Base-by-base conservation (phyloP, 768 basidiomycete species). In the Terana coerulea region DNA sequence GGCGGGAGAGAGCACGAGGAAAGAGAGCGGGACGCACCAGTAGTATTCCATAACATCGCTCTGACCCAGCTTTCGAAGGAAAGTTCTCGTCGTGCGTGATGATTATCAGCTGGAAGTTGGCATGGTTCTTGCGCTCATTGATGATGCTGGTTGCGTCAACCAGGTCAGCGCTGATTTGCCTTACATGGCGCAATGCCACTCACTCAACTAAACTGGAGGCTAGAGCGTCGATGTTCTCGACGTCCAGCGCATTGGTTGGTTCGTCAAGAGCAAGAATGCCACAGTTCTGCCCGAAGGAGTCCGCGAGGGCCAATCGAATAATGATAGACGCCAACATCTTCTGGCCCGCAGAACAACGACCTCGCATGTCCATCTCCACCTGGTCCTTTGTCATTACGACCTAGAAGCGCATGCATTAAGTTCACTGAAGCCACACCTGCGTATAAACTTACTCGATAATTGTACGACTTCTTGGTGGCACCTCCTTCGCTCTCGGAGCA, bases 361-460 rank as follows among this genome's bases (percentile, higher is more conserved):
- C 97, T 51, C 97, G 85, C 97, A 99, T 99, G 69, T 98, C 97
- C 90, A 99, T 94, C 69, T 98, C 95, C 6, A 98, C 95, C 62
- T 94, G 89, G 66, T 98, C 95, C 72, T 99, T 99, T 47, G 88
- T 91, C 95, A 99, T 98, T 58, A 98, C 95, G 52, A 98, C 93
- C 93, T 95, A 66, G 49, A 30, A n/a, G 3, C 30, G 22, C 28
- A 9, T 3, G 19, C 14, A 42, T 2, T 40, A 24, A 28, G 19
- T 19, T 25, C 41, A 11, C 31, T n/a, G 10, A 42, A 33, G 11
- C 7, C 40, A 11, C 17, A 46, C 11, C 45, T 49, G 41, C n/a
- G 45, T 26, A 42, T 14, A 48, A 39, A 73, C 80, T 37, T 64
- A 94, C 95, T 57, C 97, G 77, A 68, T 99, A 99, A 67, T 98